These are phyloP conservation scores for Tieghemostelium lacteum DNA, from an alignment of 78 protist genomes.

Conservation along the genomic window DNA sequence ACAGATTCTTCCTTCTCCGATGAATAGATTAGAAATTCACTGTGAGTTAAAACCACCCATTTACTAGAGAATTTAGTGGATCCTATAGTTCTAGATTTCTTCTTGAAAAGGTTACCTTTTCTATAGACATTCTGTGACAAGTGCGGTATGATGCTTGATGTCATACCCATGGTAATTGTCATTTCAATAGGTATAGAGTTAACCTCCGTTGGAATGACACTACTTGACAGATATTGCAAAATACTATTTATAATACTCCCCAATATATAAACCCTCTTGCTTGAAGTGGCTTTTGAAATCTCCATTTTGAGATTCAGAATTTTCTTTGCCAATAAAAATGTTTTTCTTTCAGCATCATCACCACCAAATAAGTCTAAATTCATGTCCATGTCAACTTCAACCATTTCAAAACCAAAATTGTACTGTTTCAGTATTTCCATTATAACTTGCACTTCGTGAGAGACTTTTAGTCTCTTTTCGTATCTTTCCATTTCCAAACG, in stretches of 20 bases:
- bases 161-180: slow-evolving; percentile 55
- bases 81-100: slow-evolving; percentile 40
- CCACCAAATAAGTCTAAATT: neutral
- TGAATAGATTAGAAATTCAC: slow-evolving; percentile 30
- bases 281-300: neutral
- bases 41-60: slow-evolving; percentile 59
- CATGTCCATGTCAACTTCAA: neutral
- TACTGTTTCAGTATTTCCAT: slow-evolving; percentile 54
- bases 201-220: slow-evolving; percentile 20
- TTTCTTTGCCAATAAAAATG: slow-evolving; percentile 64
- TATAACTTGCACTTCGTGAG: slow-evolving; percentile 17
- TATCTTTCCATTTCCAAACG: slow-evolving; percentile 22
- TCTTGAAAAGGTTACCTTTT: slow-evolving; percentile 18
- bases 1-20: slow-evolving; percentile 37
- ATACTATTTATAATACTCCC: slow-evolving; percentile 22
- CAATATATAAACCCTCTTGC: slow-evolving; percentile 32
- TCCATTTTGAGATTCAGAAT: slow-evolving; percentile 45
- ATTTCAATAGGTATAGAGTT: slow-evolving; percentile 62
- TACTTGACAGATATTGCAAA: slow-evolving; percentile 3
- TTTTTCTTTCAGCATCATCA: slow-evolving; percentile 51
- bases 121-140: slow-evolving; percentile 16
- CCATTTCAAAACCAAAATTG: slow-evolving; percentile 46
- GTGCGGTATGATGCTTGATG: slow-evolving; percentile 9
- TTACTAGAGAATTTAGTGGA: slow-evolving; percentile 7
- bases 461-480: slow-evolving; percentile 30